Evolutionary conservation across 371 early-diverging fungal species (phyloP), one percentile per base, ranked within the genome.

Genomic region (Blastocladiella emersonii): DNA sequence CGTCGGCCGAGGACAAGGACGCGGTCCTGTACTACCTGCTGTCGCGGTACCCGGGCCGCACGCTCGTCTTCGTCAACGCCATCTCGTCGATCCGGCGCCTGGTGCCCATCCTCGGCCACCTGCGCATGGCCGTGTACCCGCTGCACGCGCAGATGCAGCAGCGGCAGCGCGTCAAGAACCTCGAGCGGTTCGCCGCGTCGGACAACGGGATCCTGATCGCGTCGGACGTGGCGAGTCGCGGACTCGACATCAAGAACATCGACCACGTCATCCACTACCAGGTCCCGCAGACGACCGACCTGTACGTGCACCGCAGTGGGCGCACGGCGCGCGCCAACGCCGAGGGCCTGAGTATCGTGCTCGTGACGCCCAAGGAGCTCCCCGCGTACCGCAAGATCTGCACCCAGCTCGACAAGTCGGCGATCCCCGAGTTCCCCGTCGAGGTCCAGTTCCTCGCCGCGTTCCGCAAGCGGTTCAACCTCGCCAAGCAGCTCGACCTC

Each of bases 121-220:
- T 95, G 48, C 72, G 77, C 6, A 61, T 72, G 63, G 55, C 51
- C 19, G 61, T 48, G 21, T 61, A 62, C 27, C 27, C 45, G 5
- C 67, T 97, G 35, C 97, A 95, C 64, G 92, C 93, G 4, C 88
- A 93, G 71, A 91, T 94, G 91, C 92, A 93, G 71, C 95, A 95
- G 75, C 80, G 88, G 48, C 93, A 93, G 74, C 84, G 97, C 53
- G 79, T 95, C 62, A 91, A 91, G 76, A 91, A 86, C 68, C 71
- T 97, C 41, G 97, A 97, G 62, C 68, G 90, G 75, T 96, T 94
- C 77, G 87, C 84, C 67, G 70, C 78, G 2, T 83, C 81, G 32
- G 72, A 75, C 3, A 77, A 78, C 57, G 84, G 83, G 0, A 82
- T 93, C 0, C 71, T 96, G 68, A 79, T 95, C 15, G 90, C 91